Evolutionary conservation across 805 yeast species (phyloP).

Genomic region (Jamesozyma gamospora): DNA sequence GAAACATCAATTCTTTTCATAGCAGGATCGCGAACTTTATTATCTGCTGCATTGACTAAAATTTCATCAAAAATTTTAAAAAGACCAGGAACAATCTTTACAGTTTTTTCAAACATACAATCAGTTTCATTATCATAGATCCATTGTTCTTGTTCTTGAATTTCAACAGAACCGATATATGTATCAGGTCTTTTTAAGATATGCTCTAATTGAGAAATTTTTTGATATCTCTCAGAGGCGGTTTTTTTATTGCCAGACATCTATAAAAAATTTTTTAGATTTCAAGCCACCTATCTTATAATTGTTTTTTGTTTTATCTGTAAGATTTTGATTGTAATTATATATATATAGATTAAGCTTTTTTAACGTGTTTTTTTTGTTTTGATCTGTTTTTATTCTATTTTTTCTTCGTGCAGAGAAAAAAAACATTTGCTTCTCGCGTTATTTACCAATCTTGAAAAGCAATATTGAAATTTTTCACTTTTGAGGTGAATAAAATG

Average conservation of each 20-base stretch:
- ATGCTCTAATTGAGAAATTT: conserved; percentile 90
- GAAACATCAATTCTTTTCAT: conserved; percentile 83
- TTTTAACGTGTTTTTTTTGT: too few species aligned
- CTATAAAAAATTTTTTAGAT: too few species aligned
- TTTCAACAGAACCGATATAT: conserved; percentile 90
- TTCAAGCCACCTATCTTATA: too few species aligned
- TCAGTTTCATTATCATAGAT: conserved; percentile 57
- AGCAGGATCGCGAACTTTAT: conserved; percentile 85
- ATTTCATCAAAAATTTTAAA: conserved; percentile 96
- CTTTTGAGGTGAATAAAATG: too few species aligned
- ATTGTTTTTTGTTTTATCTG: too few species aligned
- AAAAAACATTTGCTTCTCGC: too few species aligned
- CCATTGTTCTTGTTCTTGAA: conserved; percentile 76
- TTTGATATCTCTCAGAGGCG: conserved; percentile 75
- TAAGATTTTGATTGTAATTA: too few species aligned
- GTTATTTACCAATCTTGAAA: too few species aligned
- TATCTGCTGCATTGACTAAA: conserved; percentile 96
- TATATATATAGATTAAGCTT: too few species aligned
- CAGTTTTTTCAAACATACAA: conserved; percentile 48
- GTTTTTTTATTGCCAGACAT: conserved; percentile 26
- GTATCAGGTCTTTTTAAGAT: conserved; percentile 96
- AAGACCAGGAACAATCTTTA: conserved; percentile 86
- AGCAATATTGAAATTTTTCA: too few species aligned
- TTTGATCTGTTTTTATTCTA: too few species aligned
- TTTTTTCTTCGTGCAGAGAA: too few species aligned